Percentiles rank a stretch among this genome's conserved stretches.
These are phyloP conservation scores for Lithospermum erythrorhizon DNA, from an alignment of 257 asterid genomes.

Conservation along the genomic window DNA sequence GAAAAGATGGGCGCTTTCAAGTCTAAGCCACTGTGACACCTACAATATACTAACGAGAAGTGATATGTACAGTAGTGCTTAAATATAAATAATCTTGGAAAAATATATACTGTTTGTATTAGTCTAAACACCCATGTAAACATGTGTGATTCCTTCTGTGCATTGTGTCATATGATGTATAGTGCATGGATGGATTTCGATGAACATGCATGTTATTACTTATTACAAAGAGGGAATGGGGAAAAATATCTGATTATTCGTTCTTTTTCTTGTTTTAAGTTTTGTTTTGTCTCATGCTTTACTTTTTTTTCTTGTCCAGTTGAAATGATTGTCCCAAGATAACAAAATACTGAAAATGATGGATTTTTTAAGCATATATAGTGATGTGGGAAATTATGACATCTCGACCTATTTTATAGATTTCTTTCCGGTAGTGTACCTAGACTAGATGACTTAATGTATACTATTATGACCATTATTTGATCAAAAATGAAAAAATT, in stretches of 20 bases:
- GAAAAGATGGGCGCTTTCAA: slow-evolving; percentile 99
- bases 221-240: not conserved
- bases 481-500: too few relatives aligned
- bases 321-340: not conserved
- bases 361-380: slow-evolving; percentile 19
- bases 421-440: too few relatives aligned
- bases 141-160: not conserved
- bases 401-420: slow-evolving; percentile 21
- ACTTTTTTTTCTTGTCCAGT: slow-evolving; percentile 29
- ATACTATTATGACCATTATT: too few relatives aligned
- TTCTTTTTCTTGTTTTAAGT: too few relatives aligned
- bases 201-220: not conserved
- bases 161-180: not conserved
- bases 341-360: slow-evolving; percentile 31
- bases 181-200: slow-evolving; percentile 1
- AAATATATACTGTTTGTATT: too few relatives aligned
- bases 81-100: not conserved
- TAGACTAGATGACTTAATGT: too few relatives aligned
- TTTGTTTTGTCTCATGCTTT: slow-evolving; percentile 18
- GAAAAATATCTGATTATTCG: not conserved
- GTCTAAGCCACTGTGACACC: slow-evolving; percentile 87
- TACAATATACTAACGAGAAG: slow-evolving; percentile 15
- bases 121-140: not conserved
- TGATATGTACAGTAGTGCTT: not conserved
- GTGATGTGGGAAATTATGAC: slow-evolving; percentile 29